Conservation (phyloP, 768 basidiomycete species). For the Lactarius trivialis region DNA sequence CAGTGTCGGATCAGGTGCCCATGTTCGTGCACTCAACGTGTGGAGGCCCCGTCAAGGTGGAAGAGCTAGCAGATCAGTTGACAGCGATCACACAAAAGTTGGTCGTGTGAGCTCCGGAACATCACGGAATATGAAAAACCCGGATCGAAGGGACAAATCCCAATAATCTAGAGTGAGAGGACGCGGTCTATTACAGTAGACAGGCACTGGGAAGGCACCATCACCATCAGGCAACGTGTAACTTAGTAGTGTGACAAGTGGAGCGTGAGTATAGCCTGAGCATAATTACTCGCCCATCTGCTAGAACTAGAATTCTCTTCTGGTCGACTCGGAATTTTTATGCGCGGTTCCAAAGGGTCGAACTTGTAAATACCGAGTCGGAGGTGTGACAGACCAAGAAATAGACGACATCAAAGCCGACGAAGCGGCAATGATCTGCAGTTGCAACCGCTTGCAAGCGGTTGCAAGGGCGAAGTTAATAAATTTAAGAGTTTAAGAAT, state of each 20-base stretch:
- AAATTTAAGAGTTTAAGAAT: no score
- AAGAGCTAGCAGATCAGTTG: background rate
- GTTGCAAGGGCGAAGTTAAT: background rate
- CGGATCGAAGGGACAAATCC: background rate
- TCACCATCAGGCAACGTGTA: background rate
- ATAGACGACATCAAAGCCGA: no score
- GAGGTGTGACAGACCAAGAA: no score
- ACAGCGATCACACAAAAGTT: background rate
- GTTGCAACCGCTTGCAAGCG: background rate
- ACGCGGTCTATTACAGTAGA: background rate
- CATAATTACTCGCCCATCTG: background rate
- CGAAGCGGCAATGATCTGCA: no score
- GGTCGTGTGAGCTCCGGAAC: background rate
- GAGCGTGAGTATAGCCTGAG: background rate
- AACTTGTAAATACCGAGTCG: no score
- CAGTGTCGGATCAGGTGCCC: background rate
- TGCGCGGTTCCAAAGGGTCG: background rate
- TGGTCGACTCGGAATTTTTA: background rate
- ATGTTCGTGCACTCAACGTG: background rate
- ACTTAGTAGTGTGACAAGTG: background rate
- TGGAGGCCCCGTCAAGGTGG: background rate
- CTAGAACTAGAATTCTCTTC: background rate
- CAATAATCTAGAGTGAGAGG: background rate
- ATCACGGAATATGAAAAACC: background rate
- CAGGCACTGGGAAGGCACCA: no score